Conservation (phyloP, 306 rosid species). For the Gynostemma pentaphyllum region DNA sequence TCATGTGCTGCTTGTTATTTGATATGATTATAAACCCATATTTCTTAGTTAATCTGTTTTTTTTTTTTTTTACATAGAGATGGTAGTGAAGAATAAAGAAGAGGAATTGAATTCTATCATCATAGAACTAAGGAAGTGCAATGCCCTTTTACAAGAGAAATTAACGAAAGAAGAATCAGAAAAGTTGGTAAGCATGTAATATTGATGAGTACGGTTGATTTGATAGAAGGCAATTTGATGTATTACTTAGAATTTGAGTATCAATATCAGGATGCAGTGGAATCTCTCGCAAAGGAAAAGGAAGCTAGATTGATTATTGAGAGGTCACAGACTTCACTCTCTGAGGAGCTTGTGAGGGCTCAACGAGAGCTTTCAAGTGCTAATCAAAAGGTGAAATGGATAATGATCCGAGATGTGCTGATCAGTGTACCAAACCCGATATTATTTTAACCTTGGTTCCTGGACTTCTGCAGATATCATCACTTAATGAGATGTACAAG, state of each 20-base stretch:
- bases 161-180: constrained; percentile 72
- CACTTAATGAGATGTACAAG: constrained; percentile 95
- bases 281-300: constrained; percentile 61
- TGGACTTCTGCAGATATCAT: constrained; percentile 51
- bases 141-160: constrained; percentile 61
- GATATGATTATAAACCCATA: not conserved
- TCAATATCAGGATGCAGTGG: constrained; percentile 53
- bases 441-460: not conserved
- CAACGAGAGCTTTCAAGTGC: constrained; percentile 83
- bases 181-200: constrained; percentile 47
- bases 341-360: constrained; percentile 73
- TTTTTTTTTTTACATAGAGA: constrained; percentile 28
- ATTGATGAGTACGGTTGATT: not conserved
- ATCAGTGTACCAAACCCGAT: not conserved
- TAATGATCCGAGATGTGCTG: not conserved
- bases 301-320: constrained; percentile 65
- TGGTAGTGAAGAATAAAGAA: constrained; percentile 61
- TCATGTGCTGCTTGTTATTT: not conserved
- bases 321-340: constrained; percentile 55
- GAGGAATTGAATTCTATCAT: constrained; percentile 78
- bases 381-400: constrained; percentile 64
- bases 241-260: constrained; percentile 3
- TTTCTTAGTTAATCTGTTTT: constrained; percentile 1
- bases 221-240: not conserved
- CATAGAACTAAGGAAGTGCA: constrained; percentile 60